Evolutionary conservation across 352 stramenopile species (phyloP).

Genomic region (Phytophthora brassicae): DNA sequence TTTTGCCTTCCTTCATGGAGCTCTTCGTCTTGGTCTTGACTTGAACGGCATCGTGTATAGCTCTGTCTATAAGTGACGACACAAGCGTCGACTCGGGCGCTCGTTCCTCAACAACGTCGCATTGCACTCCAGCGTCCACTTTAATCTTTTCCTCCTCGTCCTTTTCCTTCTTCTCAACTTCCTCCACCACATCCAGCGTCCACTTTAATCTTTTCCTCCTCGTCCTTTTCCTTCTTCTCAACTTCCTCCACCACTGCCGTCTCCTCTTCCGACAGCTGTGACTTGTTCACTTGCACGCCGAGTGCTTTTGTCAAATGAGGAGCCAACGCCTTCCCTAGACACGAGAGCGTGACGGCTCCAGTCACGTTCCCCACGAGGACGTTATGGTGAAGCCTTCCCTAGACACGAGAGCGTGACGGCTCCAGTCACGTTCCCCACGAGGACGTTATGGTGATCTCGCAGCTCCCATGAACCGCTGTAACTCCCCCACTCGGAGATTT

Average conservation of each 20-base stretch:
- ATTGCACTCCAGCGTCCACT: constrained; percentile 37
- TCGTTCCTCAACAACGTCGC: constrained; percentile 10
- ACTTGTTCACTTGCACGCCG: constrained; percentile 33
- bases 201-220: not conserved
- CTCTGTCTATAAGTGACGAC: not conserved
- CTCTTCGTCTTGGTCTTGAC: not conserved
- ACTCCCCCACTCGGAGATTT: constrained; percentile 48
- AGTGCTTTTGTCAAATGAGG: constrained; percentile 37
- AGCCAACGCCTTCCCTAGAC: constrained; percentile 41
- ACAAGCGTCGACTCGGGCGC: not conserved
- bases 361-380: constrained; percentile 20
- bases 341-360: constrained; percentile 44
- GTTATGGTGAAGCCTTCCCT: constrained; percentile 31
- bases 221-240: not conserved
- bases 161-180: not conserved
- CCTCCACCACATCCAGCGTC: constrained; percentile 17
- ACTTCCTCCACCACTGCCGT: not conserved
- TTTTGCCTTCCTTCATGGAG: not conserved
- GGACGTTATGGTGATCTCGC: constrained; percentile 25
- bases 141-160: not conserved
- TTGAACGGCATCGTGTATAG: not conserved
- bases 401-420: constrained; percentile 47
- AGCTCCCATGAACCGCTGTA: constrained; percentile 40
- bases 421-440: constrained; percentile 27
- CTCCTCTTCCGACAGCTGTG: constrained; percentile 8